phyloP scores from a whole-genome alignment of 805 yeast species.

The Myxozyma kluyveri region DNA sequence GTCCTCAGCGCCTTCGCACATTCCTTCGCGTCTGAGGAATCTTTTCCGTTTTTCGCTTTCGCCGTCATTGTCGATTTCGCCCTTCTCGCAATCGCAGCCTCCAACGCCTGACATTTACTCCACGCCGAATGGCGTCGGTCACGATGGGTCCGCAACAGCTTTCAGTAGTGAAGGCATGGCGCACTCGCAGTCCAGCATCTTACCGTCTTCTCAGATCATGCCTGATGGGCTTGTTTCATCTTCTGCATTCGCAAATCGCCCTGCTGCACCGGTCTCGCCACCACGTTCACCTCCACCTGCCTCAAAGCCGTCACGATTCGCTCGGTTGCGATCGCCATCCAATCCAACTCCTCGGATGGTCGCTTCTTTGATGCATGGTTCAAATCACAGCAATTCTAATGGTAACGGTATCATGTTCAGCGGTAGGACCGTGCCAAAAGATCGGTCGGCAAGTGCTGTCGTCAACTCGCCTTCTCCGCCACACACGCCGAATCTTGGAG shows the following conservation, averaged over 20 bases:
- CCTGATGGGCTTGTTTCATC: slow-evolving; percentile 7
- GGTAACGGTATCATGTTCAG: background rate
- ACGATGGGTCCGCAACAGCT: too few relatives aligned
- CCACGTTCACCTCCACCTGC: slow-evolving; percentile 6
- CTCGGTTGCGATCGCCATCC: slow-evolving; percentile 32
- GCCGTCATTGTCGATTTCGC: slow-evolving; percentile 1
- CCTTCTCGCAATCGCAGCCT: slow-evolving; percentile 1
- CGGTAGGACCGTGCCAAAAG: background rate
- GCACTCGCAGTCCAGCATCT: background rate
- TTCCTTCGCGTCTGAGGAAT: slow-evolving; percentile 37
- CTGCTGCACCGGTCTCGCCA: slow-evolving; percentile 5
- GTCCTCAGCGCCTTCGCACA: slow-evolving; percentile 21
- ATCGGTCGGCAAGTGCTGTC: background rate
- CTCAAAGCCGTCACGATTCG: slow-evolving; percentile 19
- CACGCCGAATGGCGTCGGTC: too few relatives aligned
- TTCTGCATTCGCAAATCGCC: slow-evolving; percentile 1
- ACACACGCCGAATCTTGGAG: background rate
- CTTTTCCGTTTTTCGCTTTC: slow-evolving; percentile 35
- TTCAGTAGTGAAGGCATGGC: too few relatives aligned
- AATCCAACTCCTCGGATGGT: slow-evolving; percentile 22
- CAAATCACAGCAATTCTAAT: background rate
- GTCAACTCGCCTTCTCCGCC: background rate
- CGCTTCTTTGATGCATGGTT: slow-evolving; percentile 1
- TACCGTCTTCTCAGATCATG: slow-evolving; percentile 1
- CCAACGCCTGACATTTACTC: too few relatives aligned